Evolutionary conservation across 805 yeast species (phyloP), one percentile per base, ranked within the genome.

Genomic region (Starmerella sirachaensis): DNA sequence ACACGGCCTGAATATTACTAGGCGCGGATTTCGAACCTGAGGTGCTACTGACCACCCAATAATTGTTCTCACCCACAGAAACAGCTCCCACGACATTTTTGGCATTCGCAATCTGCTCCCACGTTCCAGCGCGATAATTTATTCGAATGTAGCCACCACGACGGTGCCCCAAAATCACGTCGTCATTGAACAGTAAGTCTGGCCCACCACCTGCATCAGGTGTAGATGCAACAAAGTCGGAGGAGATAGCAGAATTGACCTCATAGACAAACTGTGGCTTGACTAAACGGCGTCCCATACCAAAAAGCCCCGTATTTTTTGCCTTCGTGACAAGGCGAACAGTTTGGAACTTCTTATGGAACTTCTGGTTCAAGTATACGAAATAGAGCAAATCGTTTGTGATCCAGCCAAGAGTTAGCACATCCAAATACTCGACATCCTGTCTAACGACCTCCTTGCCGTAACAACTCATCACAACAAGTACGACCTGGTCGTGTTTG

Each of bases 301-400:
- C 47, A 18, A 45, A 32, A 9, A 45, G 13, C 2, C 48, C 48
- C 5, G 40, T 28, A 9, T 16, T 22, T 24, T 38, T 41, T n/a
- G 34, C 13, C 28, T 40, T 39, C 25, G 36, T 32, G 10, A 31
- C 28, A 14, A 45, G 29, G 12, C 47, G 31, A 19, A 28, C 34
- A 2, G 36, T 33, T 26, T 42, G 47, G 41, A 45, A 45, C 37
- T 45, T 45, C 17, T 45, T 45, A 35, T 43, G 49, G 40, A 45
- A 45, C 19, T 37, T 39, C 22, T 13, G 18, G 34, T 45, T 45
- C 34, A 47, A 24, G 34, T 45, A 45, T 11, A 45, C 49, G 20
- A 45, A 42, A 31, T 42, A 45, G 3, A 45, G 42, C 10, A 23
- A 7, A 18, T 45, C 49, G 18, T 43, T 38, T 13, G 41, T 18